A percentile compares a stretch with the other conserved stretches of the same genome.
These are phyloP conservation scores for Penicillium bovifimosum DNA, from an alignment of 495 filamentous ascomycete genomes.

Conservation along the genomic window DNA sequence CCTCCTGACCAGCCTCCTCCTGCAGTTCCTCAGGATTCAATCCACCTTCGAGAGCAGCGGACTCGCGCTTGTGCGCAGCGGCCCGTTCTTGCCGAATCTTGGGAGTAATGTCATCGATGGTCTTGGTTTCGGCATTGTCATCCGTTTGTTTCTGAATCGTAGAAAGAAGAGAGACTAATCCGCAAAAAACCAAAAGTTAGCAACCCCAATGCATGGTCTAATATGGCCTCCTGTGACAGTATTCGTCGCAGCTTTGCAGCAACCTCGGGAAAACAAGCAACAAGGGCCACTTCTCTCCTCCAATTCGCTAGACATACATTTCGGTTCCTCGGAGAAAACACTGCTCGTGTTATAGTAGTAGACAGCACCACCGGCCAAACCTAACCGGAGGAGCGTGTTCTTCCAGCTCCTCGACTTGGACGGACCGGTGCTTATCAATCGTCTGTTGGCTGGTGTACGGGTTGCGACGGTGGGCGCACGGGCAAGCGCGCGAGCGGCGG, in stretches of 20 bases:
- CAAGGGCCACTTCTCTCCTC: not conserved
- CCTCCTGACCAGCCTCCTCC: constrained; percentile 75
- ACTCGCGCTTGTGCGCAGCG: constrained; percentile 13
- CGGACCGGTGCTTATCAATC: constrained; percentile 69
- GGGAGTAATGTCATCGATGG: constrained; percentile 44
- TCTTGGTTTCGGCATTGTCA: constrained; percentile 30
- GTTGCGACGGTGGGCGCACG: constrained; percentile 40
- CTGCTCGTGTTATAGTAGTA: constrained; percentile 92
- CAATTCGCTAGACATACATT: constrained; percentile 50
- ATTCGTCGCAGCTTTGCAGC: constrained; percentile 2
- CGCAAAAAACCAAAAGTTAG: not conserved
- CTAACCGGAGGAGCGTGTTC: constrained; percentile 65
- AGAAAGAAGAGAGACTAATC: constrained; percentile 35
- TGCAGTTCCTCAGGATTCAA: constrained; percentile 55
- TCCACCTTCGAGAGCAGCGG: constrained; percentile 16
- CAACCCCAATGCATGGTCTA: not conserved
- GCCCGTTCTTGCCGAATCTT: constrained; percentile 34
- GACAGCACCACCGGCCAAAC: constrained; percentile 66
- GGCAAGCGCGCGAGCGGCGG: constrained; percentile 51
- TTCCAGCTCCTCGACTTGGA: constrained; percentile 76
- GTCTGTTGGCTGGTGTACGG: constrained; percentile 40
- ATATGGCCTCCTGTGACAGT: constrained; percentile 1
- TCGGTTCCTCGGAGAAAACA: constrained; percentile 77
- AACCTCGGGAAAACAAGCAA: constrained; percentile 3
- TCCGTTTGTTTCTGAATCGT: constrained; percentile 16